Conservation (phyloP, 768 basidiomycete species). For the Clitopilus hobsonii region DNA sequence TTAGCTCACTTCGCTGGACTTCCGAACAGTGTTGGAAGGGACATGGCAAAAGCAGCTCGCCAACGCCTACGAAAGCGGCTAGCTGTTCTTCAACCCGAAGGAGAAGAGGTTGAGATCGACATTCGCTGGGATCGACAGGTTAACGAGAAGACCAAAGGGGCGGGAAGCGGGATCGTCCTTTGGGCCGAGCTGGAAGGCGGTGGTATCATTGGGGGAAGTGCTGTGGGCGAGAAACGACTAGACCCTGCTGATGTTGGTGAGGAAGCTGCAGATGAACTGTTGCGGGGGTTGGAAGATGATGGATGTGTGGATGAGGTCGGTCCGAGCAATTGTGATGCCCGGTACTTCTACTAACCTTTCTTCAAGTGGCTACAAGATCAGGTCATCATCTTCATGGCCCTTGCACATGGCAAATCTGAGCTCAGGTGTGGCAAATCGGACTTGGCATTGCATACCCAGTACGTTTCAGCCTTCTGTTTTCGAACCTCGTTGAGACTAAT, state of each 20-base stretch:
- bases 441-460: slow-evolving; percentile 68
- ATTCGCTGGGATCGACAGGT: slow-evolving; percentile 30
- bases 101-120: slow-evolving; percentile 34
- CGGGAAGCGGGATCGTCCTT: slow-evolving; percentile 67
- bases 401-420: slow-evolving; percentile 60
- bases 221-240: slow-evolving; percentile 50
- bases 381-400: slow-evolving; percentile 71
- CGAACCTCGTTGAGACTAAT: neutral
- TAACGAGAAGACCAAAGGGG: slow-evolving; percentile 43
- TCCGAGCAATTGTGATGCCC: neutral
- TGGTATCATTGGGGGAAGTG: slow-evolving; percentile 65
- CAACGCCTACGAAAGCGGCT: slow-evolving; percentile 30
- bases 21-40: slow-evolving; percentile 47
- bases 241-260: slow-evolving; percentile 46
- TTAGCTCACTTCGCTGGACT: slow-evolving; percentile 64
- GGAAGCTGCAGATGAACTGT: slow-evolving; percentile 56
- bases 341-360: neutral
- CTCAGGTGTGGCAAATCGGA: slow-evolving; percentile 52
- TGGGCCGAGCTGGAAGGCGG: slow-evolving; percentile 73
- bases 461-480: slow-evolving; percentile 8
- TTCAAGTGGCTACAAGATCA: slow-evolving; percentile 59
- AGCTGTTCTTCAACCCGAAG: slow-evolving; percentile 9
- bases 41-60: slow-evolving; percentile 53
- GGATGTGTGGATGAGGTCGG: slow-evolving; percentile 73
- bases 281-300: slow-evolving; percentile 52